phyloP scores from a whole-genome alignment of 2,329 filamentous ascomycete species.

The Bipolaris bicolor region DNA sequence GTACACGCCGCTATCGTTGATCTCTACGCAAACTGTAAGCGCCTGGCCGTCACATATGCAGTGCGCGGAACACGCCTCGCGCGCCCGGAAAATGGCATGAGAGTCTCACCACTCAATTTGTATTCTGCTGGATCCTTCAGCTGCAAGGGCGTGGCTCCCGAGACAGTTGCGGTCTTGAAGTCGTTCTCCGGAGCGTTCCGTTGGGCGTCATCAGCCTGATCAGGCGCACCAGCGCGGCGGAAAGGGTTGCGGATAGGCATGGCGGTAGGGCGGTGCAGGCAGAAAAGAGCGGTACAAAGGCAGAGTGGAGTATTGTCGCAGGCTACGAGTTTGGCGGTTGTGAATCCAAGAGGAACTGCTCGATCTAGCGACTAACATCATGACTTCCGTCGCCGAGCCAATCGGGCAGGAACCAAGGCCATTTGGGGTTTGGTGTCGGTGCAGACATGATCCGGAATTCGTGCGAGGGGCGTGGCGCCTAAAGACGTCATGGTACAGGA shows the following conservation, averaged over 20 bases:
- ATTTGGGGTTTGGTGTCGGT: constrained; percentile 15
- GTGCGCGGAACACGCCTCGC: constrained; percentile 9
- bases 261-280: constrained; percentile 18
- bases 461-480: constrained; percentile 7
- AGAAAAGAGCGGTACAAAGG: constrained; percentile 24
- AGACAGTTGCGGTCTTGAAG: constrained; percentile 44
- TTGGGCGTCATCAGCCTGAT: constrained; percentile 41
- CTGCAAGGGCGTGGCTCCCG: constrained; percentile 50
- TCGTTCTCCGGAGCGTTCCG: constrained; percentile 41
- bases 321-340: constrained; percentile 22
- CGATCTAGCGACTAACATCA: constrained; percentile 24
- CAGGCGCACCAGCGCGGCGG: constrained; percentile 44
- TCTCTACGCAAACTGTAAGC: constrained; percentile 65
- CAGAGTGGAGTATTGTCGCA: constrained; percentile 26
- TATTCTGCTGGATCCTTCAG: constrained; percentile 57
- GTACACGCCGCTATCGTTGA: constrained; percentile 94
- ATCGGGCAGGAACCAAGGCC: constrained; percentile 23
- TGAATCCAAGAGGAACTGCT: constrained; percentile 14
- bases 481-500: constrained; percentile 21
- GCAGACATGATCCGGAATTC: constrained; percentile 16
- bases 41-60: constrained; percentile 20
- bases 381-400: constrained; percentile 26
- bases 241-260: constrained; percentile 54
- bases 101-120: constrained; percentile 57
- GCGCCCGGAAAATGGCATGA: constrained; percentile 11